Evolutionary conservation across 805 yeast genomes (phyloP).

Genomic region (Spathaspora passalidarum): DNA sequence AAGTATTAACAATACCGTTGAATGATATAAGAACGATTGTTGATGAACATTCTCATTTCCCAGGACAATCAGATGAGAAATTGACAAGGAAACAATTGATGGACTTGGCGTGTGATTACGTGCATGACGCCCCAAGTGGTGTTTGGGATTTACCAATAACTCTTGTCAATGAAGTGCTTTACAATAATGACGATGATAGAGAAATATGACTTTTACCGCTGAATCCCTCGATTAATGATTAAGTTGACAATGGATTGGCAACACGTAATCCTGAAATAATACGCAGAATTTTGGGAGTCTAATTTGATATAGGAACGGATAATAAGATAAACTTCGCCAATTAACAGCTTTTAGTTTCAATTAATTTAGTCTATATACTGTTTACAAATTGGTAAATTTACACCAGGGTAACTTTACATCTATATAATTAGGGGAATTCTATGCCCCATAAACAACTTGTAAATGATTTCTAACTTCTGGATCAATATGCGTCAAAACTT

Average conservation of each 20-base stretch:
- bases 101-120: constrained; percentile 29
- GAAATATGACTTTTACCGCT: neutral
- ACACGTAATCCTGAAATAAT: no score
- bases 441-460: constrained; percentile 17
- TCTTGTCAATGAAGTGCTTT: constrained; percentile 64
- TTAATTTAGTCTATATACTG: constrained; percentile 3
- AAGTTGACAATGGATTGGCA: neutral
- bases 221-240: neutral
- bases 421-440: constrained; percentile 3
- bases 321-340: no score
- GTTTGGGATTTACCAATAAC: constrained; percentile 82
- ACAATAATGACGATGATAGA: constrained; percentile 23
- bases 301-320: no score
- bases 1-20: constrained; percentile 59
- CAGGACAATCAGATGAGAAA: constrained; percentile 10
- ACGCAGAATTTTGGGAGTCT: no score
- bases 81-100: constrained; percentile 4
- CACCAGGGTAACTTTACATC: neutral
- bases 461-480: constrained; percentile 23
- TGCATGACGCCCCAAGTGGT: constrained; percentile 69
- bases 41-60: constrained; percentile 56
- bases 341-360: neutral
- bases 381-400: neutral
- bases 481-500: constrained; percentile 31
- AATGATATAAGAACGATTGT: constrained; percentile 61